Evolutionary conservation across 2,329 filamentous ascomycete genomes (phyloP).

Genomic region (Fusarium phyllophilum): DNA sequence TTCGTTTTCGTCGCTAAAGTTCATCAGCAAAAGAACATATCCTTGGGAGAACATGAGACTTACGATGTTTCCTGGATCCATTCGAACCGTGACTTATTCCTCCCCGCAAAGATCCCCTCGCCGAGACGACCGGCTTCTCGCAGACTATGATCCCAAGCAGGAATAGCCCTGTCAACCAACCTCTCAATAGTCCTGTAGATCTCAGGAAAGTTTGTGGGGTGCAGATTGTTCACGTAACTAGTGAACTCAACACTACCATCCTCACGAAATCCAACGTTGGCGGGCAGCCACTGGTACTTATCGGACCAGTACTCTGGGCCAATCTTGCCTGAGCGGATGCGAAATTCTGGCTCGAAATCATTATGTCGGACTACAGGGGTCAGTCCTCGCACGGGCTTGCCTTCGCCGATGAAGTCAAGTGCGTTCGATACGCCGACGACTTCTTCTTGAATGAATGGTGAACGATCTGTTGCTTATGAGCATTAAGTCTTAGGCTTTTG

Average conservation of each 20-base stretch:
- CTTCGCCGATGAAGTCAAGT: neutral
- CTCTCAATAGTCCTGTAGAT: neutral
- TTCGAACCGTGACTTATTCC: neutral
- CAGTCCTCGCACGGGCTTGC: neutral
- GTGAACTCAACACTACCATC: neutral
- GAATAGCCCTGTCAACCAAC: neutral
- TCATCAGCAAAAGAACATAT: no score
- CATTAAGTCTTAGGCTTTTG: neutral
- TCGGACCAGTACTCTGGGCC: neutral
- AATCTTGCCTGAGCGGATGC: neutral
- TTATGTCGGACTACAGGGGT: neutral
- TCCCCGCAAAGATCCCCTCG: neutral
- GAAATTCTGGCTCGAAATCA: neutral
- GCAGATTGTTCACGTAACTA: conserved; percentile 8
- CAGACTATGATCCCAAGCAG: conserved; percentile 5
- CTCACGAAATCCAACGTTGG: neutral
- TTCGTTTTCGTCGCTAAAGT: neutral
- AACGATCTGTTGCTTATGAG: neutral
- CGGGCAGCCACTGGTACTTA: neutral
- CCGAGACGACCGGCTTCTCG: neutral
- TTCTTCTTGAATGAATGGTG: neutral
- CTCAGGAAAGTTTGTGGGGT: neutral
- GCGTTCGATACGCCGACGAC: neutral
- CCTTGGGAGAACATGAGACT: neutral
- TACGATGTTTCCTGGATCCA: neutral